Base-by-base conservation (phyloP, 441 rosid genomes). In the Adansonia madagascariensis region DNA sequence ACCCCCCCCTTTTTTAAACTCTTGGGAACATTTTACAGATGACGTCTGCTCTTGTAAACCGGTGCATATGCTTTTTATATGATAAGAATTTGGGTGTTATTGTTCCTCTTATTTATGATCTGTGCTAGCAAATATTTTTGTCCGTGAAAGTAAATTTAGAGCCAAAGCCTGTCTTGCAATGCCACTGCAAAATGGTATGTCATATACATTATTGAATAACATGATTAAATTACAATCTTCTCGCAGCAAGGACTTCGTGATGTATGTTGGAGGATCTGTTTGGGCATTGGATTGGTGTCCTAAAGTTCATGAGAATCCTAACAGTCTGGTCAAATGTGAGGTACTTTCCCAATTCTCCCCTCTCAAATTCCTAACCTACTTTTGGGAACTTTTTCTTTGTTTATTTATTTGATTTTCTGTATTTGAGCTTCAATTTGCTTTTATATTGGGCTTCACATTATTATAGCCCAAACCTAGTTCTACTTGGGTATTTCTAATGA, bases 271-370 rank as follows among this genome's bases (percentile, higher is more conserved):
- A 80, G 99, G 98, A 62, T 86, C 95, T 66, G 90, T 91, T 84
- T 95, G 93, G 98, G 97, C 89, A 73, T 76, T 95, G 85, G 99
- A 95, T 84, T 95, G 98, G 99, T 90, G 96, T 75, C 99, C 99
- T 56, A 84, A 89, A 80, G 74, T 80, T 85, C 86, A 85, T 78
- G 84, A 68, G 69, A 84, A 68, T 83, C 82, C 89, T 50, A 89
- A 77, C 71, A 74, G 75, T 78, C 82, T 15, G 59, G 78, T 86
- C 78, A 95, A 86, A 82, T 83, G 90, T 65, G 95, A 95, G 97
- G 99, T 93, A 83, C 60, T 81, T 73, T 46, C 57, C 61, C 15
- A 4, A 3, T 2, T 53, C 44, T 73, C 12, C 47, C 46, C 49
- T 50, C 66, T 22, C 20, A 47, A 3, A 57, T 24, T 15, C 7